Evolutionary conservation across 148 eudicot species (phyloP), one percentile per base, ranked within the genome.

Genomic region (Diospyros kaki): DNA sequence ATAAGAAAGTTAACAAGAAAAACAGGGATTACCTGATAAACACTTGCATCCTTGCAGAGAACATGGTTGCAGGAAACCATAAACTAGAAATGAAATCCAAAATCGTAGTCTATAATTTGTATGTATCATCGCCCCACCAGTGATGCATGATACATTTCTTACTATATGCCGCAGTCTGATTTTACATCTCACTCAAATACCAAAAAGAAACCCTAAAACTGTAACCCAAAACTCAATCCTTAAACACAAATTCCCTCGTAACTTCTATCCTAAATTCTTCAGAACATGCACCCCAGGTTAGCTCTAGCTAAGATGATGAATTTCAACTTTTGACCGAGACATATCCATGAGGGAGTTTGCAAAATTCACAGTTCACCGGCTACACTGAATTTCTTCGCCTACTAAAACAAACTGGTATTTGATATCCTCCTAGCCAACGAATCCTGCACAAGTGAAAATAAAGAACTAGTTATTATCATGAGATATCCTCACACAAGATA

Each of bases 121-220:
- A 51, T 63, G 82, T 68, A 78, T 72, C 81, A 15, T 59, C 43
- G 59, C 54, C 84, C 68, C 77, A 68, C 78, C 74, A 65, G 78
- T 69, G 80, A 81, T 72, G 80, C 72, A 51, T 62, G 80, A 78
- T 76, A 78, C 82, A 66, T 76, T 77, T 73, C 72, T 73, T 75
- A 78, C 80, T 81, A 81, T 78, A 81, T 64, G 82, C 87, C 87
- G 82, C 80, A 81, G 71, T 44, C 82, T 69, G 81, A 81, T 84
- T 72, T 72, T 84, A 84, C 87, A 76, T 69, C 82, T 81, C 87
- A 84, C 80, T 81, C 87, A 74, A 79, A 81, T 59, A 64, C 71
- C 64, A 76, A 73, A 81, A 72, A 75, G 46, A 66, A 81, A 56
- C 67, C 76, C 66, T 54, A 75, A 67, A 68, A 45, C 15, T 56